phyloP scores from a whole-genome alignment of 768 basidiomycete genomes.

The Amanita inopinata region DNA sequence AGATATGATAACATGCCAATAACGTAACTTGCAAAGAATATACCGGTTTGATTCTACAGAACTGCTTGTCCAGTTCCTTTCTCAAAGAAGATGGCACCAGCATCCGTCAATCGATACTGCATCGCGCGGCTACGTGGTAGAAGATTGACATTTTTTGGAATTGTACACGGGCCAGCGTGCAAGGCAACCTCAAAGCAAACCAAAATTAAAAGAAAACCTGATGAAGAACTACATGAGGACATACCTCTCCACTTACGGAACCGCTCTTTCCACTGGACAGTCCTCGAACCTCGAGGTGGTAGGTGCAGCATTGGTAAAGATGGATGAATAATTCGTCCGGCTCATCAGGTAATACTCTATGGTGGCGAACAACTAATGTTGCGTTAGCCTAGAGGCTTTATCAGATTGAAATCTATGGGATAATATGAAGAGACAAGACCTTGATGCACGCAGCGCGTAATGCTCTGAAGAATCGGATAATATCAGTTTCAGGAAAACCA shows the following conservation, averaged over 20 bases:
- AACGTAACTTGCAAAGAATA: no score
- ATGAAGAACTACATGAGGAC: slow-evolving; percentile 9
- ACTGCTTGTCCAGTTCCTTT: slow-evolving; percentile 62
- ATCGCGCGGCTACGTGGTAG: slow-evolving; percentile 47
- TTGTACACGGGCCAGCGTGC: slow-evolving; percentile 42
- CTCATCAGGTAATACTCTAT: slow-evolving; percentile 43
- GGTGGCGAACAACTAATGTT: slow-evolving; percentile 56
- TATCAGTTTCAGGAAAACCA: slow-evolving; percentile 41
- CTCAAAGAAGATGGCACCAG: slow-evolving; percentile 58
- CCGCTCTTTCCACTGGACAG: slow-evolving; percentile 71
- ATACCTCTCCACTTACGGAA: slow-evolving; percentile 68
- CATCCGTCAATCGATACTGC: slow-evolving; percentile 66
- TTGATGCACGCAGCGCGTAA: slow-evolving; percentile 45
- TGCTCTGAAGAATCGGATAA: slow-evolving; percentile 52
- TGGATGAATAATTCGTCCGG: slow-evolving; percentile 51
- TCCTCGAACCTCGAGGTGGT: slow-evolving; percentile 64
- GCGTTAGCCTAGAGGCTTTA: slow-evolving; percentile 31
- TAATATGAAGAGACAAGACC: slow-evolving; percentile 21
- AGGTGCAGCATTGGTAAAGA: slow-evolving; percentile 52
- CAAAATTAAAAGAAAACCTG: background rate
- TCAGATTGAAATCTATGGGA: background rate
- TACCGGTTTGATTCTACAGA: no score
- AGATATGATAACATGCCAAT: no score
- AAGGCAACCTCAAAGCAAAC: slow-evolving; percentile 40
- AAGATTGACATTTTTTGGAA: slow-evolving; percentile 21